Evolutionary conservation across 1,284 basidiomycete species (phyloP), one percentile per base, ranked within the genome.

Genomic region (Moesziomyces parantarcticus): DNA sequence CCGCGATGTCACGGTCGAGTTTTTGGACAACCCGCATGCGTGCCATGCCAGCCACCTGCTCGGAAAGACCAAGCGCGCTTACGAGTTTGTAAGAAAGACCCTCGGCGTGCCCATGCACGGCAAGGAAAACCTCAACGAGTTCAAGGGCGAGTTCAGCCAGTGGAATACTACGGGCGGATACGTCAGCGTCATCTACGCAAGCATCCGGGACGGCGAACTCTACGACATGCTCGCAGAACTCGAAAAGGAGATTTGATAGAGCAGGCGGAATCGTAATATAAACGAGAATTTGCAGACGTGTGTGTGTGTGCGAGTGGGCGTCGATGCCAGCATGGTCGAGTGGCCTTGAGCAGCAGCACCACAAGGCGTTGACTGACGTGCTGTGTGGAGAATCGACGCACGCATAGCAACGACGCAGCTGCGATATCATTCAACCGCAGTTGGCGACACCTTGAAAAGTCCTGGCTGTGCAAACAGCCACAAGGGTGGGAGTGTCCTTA

Each of bases 91-190:
- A 25, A 61, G 79, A 13, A 63, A 68, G 48, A 74, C 66, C 2
- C 63, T 81, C n/a, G 74, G 74, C 1, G 77, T 81, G 26, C 78
- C 78, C 5, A 78, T 81, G 78, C 76, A 78, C 25, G 79, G 79
- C 47, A 58, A 67, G 41, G 77, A 79, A 64, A 79, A 79, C 51
- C 50, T 75, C 40, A 56, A 69, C 49, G 77, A 79, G 59, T 80
- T 80, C 49, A 52, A 61, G 64, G 73, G 69, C 43, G 76, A 72
- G 34, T 74, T 60, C 36, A 44, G 45, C n/a, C 59, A 59, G 59
- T 68, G 59, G 58, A 69, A 65, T 39, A 73, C 76, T 6, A 73
- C 67, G 5, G 76, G 72, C n/a, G 69, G 68, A 1, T 75, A 64
- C 23, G 76, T 77, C 21, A 67, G 62, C 45, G 73, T 75, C 29